phyloP scores from a whole-genome alignment of 1,284 basidiomycete species.

The Austroboletus novae-zelandiae region DNA sequence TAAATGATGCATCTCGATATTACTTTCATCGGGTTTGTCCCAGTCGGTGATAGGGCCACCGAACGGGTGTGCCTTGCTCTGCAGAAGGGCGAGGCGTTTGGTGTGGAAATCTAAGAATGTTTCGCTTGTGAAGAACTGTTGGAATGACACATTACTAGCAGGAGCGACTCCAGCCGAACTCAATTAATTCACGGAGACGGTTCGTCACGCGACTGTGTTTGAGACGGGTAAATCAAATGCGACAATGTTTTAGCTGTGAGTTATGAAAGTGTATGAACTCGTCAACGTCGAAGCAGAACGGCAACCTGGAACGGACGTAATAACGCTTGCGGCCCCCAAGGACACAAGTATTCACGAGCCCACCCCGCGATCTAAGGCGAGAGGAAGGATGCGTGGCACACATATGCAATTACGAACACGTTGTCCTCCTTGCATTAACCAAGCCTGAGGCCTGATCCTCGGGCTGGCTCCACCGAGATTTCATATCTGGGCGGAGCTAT shows the following conservation, averaged over 20 bases:
- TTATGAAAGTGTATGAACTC: conserved; percentile 31
- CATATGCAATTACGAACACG: conserved; percentile 24
- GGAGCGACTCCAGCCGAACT: conserved; percentile 30
- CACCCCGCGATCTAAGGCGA: conserved; percentile 24
- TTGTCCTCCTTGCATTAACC: conserved; percentile 23
- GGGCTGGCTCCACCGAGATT: conserved; percentile 32
- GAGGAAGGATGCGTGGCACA: conserved; percentile 26
- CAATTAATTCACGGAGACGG: conserved; percentile 33
- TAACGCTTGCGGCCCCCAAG: conserved; percentile 27
- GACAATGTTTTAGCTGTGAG: conserved; percentile 29
- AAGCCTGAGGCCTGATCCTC: conserved; percentile 37
- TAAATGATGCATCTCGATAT: conserved; percentile 25
- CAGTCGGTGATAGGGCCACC: conserved; percentile 34
- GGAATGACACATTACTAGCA: conserved; percentile 32
- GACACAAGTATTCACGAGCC: conserved; percentile 15
- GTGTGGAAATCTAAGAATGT: conserved; percentile 31
- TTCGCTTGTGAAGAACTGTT: conserved; percentile 30
- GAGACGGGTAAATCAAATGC: conserved; percentile 31
- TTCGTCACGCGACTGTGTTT: conserved; percentile 28
- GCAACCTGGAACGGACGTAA: conserved; percentile 31
- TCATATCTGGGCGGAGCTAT: conserved; percentile 31
- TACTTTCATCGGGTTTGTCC: conserved; percentile 14
- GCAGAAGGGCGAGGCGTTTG: conserved; percentile 21
- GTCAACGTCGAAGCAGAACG: conserved; percentile 24
- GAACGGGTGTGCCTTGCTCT: conserved; percentile 30